phyloP scores from a whole-genome alignment of 768 basidiomycete species.

The Boletus coccyginus region DNA sequence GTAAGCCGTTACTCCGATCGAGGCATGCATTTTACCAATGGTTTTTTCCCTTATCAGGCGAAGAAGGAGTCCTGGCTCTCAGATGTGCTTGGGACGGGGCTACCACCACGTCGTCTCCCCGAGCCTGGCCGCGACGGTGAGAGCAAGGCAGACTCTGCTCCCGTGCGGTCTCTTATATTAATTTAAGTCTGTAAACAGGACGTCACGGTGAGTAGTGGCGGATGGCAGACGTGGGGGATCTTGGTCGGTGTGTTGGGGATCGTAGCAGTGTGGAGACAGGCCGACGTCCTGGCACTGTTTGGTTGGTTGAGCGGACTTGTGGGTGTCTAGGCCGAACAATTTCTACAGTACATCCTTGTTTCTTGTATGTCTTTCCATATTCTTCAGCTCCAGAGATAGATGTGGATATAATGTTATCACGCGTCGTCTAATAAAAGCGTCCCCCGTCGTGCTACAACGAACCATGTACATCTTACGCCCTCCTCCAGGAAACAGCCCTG shows the following conservation, averaged over 20 bases:
- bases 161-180: constrained; percentile 8
- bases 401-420: neutral
- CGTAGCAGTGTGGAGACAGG: constrained; percentile 1
- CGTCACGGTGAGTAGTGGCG: neutral
- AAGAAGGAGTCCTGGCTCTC: constrained; percentile 26
- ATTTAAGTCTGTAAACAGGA: constrained; percentile 12
- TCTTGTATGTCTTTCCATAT: too few relatives aligned
- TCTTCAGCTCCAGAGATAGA: neutral
- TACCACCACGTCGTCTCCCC: constrained; percentile 23
- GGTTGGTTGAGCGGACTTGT: constrained; percentile 4
- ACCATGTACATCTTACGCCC: neutral
- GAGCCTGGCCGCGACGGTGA: constrained; percentile 9
- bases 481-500: constrained; percentile 15
- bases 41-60: constrained; percentile 5
- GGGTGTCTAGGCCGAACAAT: constrained; percentile 12
- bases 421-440: neutral
- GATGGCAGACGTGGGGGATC: neutral
- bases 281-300: neutral
- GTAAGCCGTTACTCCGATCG: constrained; percentile 8
- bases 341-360: neutral
- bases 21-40: neutral
- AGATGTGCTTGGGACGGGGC: constrained; percentile 7
- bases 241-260: constrained; percentile 8
- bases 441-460: neutral
- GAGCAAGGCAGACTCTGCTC: constrained; percentile 6